Base-by-base conservation (phyloP, 139 green algal species). In the Auxenochlorella pyrenoidosa region DNA sequence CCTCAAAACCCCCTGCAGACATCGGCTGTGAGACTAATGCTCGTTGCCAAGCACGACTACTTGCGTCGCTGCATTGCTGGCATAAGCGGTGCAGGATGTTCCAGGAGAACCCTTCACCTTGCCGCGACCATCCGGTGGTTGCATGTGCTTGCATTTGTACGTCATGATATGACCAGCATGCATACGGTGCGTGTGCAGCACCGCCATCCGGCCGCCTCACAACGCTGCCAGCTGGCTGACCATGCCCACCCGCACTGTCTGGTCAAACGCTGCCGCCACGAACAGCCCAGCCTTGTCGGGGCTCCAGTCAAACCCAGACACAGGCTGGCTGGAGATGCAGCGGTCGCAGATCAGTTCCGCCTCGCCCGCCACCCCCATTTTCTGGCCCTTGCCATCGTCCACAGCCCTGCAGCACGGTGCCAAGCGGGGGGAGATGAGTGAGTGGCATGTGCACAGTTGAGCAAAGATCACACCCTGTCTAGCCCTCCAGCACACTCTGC, bases 231-330 rank as follows among this genome's bases (percentile, higher is more conserved):
- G 88, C 88, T 95, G 96, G 58, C 95, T 98, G n/a, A 94, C 91
- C 60, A 97, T 91, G 36, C 95, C 95, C 38, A 99, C 95, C 22
- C 96, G 90, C 51, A 99, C 79, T 38, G 83, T 91, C 90, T 98
- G 96, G 89, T 99, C 96, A 86, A 98, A 97, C 1, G 95, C 91
- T 0, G 91, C 90, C 83, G 93, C 95, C 47, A 93, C 93, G 76
- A 95, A 97, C 60, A 99, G 91, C 13, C 96, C 96, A 83, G 92
- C 87, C 90, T 97, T 98, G 87, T 98, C 96, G 12, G 92, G 91
- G 80, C 88, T 94, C 96, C 96, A 98, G 91, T 98, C 94, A 63
- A 98, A 96, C 43, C 90, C 92, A 38, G 88, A 91, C 60, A 98
- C 89, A 0, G 96, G 96, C 90, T 99, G 96, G n/a, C 91, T 93